These are phyloP conservation scores for Jacaranda mimosifolia DNA, from an alignment of 257 asterid genomes.

Conservation along the genomic window DNA sequence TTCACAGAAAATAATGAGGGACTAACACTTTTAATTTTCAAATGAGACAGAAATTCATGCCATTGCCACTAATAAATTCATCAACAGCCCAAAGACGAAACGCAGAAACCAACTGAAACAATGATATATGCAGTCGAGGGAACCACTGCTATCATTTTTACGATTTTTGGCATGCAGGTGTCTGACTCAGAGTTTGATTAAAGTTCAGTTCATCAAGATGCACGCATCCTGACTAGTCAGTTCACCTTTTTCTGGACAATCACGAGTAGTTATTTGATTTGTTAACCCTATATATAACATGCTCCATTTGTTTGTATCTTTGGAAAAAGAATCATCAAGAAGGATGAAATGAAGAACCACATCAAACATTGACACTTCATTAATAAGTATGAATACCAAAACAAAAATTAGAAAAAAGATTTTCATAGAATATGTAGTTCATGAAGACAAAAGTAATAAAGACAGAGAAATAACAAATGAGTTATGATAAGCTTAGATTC, in stretches of 20 bases:
- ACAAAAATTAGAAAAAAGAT: not conserved
- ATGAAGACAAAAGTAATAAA: not conserved
- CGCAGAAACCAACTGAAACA: not conserved
- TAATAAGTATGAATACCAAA: not conserved
- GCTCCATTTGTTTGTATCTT: not conserved
- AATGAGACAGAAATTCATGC: not conserved
- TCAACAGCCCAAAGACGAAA: not conserved
- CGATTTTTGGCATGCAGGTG: not conserved
- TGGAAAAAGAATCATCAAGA: conserved; percentile 2
- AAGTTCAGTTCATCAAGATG: conserved; percentile 2
- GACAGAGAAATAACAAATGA: not conserved
- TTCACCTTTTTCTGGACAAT: not conserved
- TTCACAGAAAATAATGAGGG: not conserved
- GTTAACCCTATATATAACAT: not conserved
- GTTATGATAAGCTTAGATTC: conserved; percentile 2
- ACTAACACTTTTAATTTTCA: not conserved
- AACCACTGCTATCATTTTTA: not conserved
- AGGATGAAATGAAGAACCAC: not conserved
- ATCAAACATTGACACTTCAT: too few relatives aligned
- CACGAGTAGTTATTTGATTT: not conserved
- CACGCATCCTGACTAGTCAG: not conserved
- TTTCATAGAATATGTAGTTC: not conserved
- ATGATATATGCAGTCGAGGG: not conserved
- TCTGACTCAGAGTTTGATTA: not conserved
- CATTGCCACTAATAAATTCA: not conserved